phyloP scores from a whole-genome alignment of 1,284 basidiomycete species.

The Leccinum holopus region DNA sequence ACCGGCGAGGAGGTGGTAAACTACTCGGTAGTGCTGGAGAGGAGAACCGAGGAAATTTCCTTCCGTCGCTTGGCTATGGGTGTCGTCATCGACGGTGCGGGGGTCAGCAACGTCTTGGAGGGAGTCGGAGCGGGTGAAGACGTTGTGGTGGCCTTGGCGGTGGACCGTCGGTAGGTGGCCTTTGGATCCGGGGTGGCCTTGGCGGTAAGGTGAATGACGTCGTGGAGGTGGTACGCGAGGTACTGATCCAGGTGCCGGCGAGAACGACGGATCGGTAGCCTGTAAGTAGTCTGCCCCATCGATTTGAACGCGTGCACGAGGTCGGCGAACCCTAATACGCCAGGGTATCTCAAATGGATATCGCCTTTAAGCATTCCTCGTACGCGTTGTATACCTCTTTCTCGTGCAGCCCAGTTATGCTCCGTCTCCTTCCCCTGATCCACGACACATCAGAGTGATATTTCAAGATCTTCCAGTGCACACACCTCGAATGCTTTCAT shows the following conservation, averaged over 20 bases:
- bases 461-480: constrained; percentile 1
- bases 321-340: no score
- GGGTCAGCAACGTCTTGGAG: constrained; percentile 28
- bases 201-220: constrained; percentile 66
- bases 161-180: constrained; percentile 70
- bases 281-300: no score
- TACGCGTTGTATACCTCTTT: constrained; percentile 76
- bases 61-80: constrained; percentile 61
- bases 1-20: constrained; percentile 42
- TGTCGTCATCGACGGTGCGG: constrained; percentile 33
- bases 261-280: no score
- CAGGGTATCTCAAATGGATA: constrained; percentile 70
- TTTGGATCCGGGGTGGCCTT: constrained; percentile 77
- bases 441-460: constrained; percentile 13
- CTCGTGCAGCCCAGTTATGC: constrained; percentile 91
- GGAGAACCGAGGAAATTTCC: constrained; percentile 52
- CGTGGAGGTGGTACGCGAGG: constrained; percentile 61
- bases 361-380: constrained; percentile 92
- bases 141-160: constrained; percentile 33
- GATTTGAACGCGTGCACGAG: no score
- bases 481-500: constrained; percentile 75
- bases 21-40: constrained; percentile 24
- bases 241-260: constrained; percentile 88
- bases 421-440: constrained; percentile 90
- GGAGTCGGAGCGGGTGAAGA: constrained; percentile 22